phyloP scores from a whole-genome alignment of 2,329 filamentous ascomycete genomes.

The Rasamsonia emersonii region DNA sequence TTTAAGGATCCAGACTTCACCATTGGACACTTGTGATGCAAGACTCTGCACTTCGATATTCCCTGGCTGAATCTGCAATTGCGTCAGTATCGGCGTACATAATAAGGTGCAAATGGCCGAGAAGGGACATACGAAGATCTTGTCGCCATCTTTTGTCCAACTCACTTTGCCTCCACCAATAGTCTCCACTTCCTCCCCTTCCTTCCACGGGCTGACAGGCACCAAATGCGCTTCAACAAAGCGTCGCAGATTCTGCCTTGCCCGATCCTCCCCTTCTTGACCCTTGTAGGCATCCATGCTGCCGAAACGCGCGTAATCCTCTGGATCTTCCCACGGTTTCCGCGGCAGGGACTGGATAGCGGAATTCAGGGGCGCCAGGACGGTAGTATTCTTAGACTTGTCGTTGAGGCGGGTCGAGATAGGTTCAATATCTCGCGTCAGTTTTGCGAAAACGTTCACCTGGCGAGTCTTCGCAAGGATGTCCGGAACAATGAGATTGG shows the following conservation, averaged over 20 bases:
- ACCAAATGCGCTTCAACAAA: slow-evolving; percentile 88
- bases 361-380: slow-evolving; percentile 79
- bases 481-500: slow-evolving; percentile 65
- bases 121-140: slow-evolving; percentile 50
- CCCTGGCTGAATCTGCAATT: slow-evolving; percentile 55
- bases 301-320: slow-evolving; percentile 62
- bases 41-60: slow-evolving; percentile 68
- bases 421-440: slow-evolving; percentile 66
- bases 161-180: slow-evolving; percentile 63
- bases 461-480: slow-evolving; percentile 69
- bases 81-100: slow-evolving; percentile 9
- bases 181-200: slow-evolving; percentile 58
- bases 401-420: slow-evolving; percentile 62
- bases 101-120: background rate
- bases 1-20: slow-evolving; percentile 74
- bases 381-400: slow-evolving; percentile 61
- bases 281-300: slow-evolving; percentile 64
- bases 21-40: slow-evolving; percentile 71
- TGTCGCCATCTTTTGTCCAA: slow-evolving; percentile 65
- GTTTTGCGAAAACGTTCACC: slow-evolving; percentile 76
- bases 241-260: slow-evolving; percentile 62
- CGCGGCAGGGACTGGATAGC: slow-evolving; percentile 68
- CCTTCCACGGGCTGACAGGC: slow-evolving; percentile 63
- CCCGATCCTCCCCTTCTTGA: slow-evolving; percentile 63
- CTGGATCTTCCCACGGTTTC: slow-evolving; percentile 64